Conservation (phyloP, 495 filamentous ascomycete species). For the Xylaria flabelliformis region DNA sequence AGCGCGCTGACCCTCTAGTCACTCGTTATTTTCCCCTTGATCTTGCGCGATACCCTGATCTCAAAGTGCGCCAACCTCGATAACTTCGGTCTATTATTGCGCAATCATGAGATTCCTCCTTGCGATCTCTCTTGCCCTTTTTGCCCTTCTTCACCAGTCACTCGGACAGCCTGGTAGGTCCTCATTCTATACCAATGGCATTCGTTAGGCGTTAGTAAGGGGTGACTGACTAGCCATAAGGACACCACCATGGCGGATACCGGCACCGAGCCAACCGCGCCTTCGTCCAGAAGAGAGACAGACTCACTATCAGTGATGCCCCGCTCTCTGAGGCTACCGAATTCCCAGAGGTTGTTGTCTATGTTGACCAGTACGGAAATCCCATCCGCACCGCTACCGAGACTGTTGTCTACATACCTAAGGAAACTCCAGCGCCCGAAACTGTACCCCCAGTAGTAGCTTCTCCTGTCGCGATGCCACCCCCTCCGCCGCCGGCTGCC, state of each 20-base stretch:
- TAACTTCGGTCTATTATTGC: constrained; percentile 6
- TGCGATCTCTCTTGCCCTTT: constrained; percentile 30
- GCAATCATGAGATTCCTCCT: constrained; percentile 34
- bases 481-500: constrained; percentile 21
- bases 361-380: constrained; percentile 67
- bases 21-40: constrained; percentile 27
- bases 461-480: constrained; percentile 8
- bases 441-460: constrained; percentile 19
- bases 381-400: constrained; percentile 51
- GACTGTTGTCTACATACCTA: constrained; percentile 39
- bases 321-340: constrained; percentile 28
- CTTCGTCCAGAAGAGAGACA: constrained; percentile 27
- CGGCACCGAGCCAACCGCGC: constrained; percentile 32
- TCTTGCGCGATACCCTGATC: constrained; percentile 16
- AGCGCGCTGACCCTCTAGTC: constrained; percentile 32
- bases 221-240: constrained; percentile 30
- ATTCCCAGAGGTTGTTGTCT: constrained; percentile 63
- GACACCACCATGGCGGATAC: constrained; percentile 34
- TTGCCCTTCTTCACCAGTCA: constrained; percentile 36
- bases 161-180: constrained; percentile 40
- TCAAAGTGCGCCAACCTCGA: constrained; percentile 17
- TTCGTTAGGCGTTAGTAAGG: neutral
- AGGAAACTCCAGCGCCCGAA: constrained; percentile 29
- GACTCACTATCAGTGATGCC: constrained; percentile 37
- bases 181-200: neutral